Evolutionary conservation across 371 early-diverging fungal species (phyloP), one percentile per base, ranked within the genome.

Genomic region (Dinochytrium kinnereticum): DNA sequence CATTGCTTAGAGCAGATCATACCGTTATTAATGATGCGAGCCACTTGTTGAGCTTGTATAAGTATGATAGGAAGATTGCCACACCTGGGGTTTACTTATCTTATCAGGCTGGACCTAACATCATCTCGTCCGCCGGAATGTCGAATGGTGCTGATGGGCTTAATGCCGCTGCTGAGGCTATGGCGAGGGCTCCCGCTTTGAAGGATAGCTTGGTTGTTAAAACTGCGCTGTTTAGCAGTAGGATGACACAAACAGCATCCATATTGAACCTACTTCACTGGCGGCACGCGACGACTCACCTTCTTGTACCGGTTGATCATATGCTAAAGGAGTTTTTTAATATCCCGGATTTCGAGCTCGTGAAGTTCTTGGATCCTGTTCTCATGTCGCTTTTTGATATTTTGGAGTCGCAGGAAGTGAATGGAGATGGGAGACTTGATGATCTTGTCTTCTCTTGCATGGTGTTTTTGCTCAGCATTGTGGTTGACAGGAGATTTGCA

Each of bases 201-300:
- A 87, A 87, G 30, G 92, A 92, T 68, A 79, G 84, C 0, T 36
- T 91, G 2, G 74, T 76, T 3, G 65, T 91, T 21, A 74, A 77
- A 19, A 92, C 92, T 1, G 75, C 81, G 44, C 74, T 92, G 34
- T 90, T 89, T 61, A 91, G 91, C 19, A 91, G 90, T 7, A 77
- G 80, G 51, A 87, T 90, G 69, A 91, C 93, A 0, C 92, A 93
- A 73, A 86, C 88, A 64, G 82, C 83, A 13, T 79, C 86, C 0
- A 73, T 93, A 3, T 82, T 91, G 5, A 90, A 91, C 59, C 75
- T 93, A 33, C 66, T 92, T 2, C 85, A 90, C 61, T 93, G 93
- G 93, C 73, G 81, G 39, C 59, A 72, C 70, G 78, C 65, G 59
- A 77, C 78, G 33, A 55, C 50, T 2, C 72, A 72, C 13, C 68